phyloP scores from a whole-genome alignment of 805 yeast genomes.

The Saccharomycopsis fodiens region DNA sequence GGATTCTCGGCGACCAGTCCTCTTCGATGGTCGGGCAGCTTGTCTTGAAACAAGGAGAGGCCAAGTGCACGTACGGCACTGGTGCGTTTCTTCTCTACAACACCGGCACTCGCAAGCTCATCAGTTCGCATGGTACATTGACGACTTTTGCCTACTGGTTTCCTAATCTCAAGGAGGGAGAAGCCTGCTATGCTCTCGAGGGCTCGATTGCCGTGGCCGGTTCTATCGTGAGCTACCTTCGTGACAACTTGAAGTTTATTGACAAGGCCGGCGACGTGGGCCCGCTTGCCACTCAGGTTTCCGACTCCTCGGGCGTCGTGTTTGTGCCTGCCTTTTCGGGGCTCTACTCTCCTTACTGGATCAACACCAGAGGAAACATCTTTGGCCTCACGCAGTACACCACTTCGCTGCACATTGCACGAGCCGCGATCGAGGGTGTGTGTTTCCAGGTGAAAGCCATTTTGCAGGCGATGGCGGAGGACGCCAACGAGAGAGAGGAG shows the following conservation, averaged over 20 bases:
- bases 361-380: slow-evolving; percentile 86
- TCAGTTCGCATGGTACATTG: slow-evolving; percentile 72
- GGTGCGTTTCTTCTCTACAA: slow-evolving; percentile 89
- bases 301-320: slow-evolving; percentile 82
- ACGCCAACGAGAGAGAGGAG: slow-evolving; percentile 55
- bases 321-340: slow-evolving; percentile 95
- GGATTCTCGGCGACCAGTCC: slow-evolving; percentile 91
- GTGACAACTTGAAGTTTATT: slow-evolving; percentile 82
- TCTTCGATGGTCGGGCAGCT: slow-evolving; percentile 90
- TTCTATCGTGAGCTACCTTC: slow-evolving; percentile 85
- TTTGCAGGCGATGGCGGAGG: slow-evolving; percentile 81
- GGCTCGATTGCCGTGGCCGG: slow-evolving; percentile 98
- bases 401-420: slow-evolving; percentile 83
- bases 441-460: slow-evolving; percentile 92
- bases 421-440: slow-evolving; percentile 93
- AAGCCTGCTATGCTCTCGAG: slow-evolving; percentile 84
- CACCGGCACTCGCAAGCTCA: slow-evolving; percentile 67
- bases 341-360: slow-evolving; percentile 93
- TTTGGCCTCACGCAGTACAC: slow-evolving; percentile 91
- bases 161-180: slow-evolving; percentile 48
- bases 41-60: slow-evolving; percentile 76
- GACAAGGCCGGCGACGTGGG: slow-evolving; percentile 82
- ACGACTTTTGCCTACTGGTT: slow-evolving; percentile 92
- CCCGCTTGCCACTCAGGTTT: slow-evolving; percentile 77
- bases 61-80: slow-evolving; percentile 94